These are phyloP conservation scores for Leccinum pellstonianum DNA, from an alignment of 768 basidiomycete species.

Conservation along the genomic window DNA sequence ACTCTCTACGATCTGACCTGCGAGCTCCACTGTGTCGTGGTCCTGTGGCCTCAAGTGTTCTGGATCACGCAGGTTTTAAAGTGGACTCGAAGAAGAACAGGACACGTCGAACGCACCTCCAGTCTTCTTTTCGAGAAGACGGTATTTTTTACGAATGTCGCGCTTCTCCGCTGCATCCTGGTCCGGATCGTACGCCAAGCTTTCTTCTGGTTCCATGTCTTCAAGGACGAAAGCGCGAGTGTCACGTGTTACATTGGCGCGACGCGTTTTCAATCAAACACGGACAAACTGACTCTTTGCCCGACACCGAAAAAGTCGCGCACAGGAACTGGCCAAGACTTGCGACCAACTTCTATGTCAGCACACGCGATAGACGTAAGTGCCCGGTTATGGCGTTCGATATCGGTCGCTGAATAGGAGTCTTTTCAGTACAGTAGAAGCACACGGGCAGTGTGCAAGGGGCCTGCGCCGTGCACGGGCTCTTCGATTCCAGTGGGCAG, in stretches of 20 bases:
- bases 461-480: constrained; percentile 57
- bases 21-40: constrained; percentile 54
- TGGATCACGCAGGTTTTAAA: constrained; percentile 23
- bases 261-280: constrained; percentile 26
- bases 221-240: background rate
- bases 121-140: constrained; percentile 58
- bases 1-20: constrained; percentile 53
- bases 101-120: constrained; percentile 49
- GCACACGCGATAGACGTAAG: constrained; percentile 35
- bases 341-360: constrained; percentile 8
- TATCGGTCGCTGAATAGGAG: constrained; percentile 10
- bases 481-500: constrained; percentile 51
- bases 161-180: constrained; percentile 82
- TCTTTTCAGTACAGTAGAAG: constrained; percentile 68
- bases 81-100: background rate
- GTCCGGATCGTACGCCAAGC: constrained; percentile 73
- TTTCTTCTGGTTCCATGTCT: constrained; percentile 27
- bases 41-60: constrained; percentile 53
- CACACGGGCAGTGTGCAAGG: constrained; percentile 66
- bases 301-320: background rate
- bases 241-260: constrained; percentile 22
- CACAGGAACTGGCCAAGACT: background rate
- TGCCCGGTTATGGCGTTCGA: background rate
- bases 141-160: constrained; percentile 69
- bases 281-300: constrained; percentile 10